A percentile compares a stretch with the other conserved stretches of the same genome.
phyloP scores from a whole-genome alignment of 139 green algal species.

The Tetradesmus obliquus region DNA sequence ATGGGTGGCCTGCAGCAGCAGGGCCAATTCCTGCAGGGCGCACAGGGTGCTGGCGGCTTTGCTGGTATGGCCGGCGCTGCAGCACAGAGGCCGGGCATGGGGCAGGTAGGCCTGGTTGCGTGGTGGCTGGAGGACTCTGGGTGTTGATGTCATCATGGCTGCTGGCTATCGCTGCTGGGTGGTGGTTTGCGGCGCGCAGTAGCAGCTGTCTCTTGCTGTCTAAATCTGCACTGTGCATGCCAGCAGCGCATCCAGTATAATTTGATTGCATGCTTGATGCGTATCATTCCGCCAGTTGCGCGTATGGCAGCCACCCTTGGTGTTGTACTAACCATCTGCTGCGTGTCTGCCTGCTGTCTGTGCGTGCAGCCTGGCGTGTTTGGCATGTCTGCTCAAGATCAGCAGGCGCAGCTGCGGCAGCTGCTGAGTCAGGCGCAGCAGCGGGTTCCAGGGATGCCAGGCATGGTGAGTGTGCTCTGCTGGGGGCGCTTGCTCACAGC shows the following conservation, averaged over 20 bases:
- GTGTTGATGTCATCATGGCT: not conserved
- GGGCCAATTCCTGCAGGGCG: slow-evolving; percentile 2
- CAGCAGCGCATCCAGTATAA: no score
- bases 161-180: not conserved
- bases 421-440: slow-evolving; percentile 35
- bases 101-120: not conserved
- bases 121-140: not conserved
- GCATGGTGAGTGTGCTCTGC: slow-evolving; percentile 20
- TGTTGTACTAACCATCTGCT: not conserved
- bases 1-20: slow-evolving; percentile 7
- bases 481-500: no score
- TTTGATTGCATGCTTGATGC: no score
- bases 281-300: not conserved
- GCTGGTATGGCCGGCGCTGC: not conserved
- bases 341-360: not conserved
- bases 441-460: slow-evolving; percentile 30
- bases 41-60: slow-evolving; percentile 12
- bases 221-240: no score
- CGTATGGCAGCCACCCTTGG: not conserved
- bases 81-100: not conserved
- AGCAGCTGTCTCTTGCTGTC: not conserved
- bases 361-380: not conserved
- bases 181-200: not conserved
- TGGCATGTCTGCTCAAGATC: slow-evolving; percentile 22
- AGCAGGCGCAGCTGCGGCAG: slow-evolving; percentile 38